Evolutionary conservation across 768 basidiomycete genomes (phyloP), one percentile per base, ranked within the genome.

Genomic region (Leucocoprinus birnbaumii): DNA sequence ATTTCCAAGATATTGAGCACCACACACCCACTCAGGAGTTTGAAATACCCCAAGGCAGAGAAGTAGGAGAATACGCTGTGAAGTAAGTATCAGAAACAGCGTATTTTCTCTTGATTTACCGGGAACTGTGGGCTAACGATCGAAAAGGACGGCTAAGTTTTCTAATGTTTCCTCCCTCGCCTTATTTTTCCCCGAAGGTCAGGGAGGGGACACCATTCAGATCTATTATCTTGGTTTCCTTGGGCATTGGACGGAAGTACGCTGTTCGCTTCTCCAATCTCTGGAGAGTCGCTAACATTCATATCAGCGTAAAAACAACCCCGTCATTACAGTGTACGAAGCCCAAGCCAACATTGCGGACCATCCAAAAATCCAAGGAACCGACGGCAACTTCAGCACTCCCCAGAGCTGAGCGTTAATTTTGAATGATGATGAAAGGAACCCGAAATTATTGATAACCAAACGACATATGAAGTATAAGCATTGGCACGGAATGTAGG

Each of bases 271-370:
- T 26, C 25, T 48, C 42, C 52, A 43, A 24, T 27, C 46, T 22
- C 48, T 22, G 16, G 38, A 34, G 16, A 27, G 22, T 55, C 22
- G 43, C 24, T 59, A 42, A 48, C 52, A n/a, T 19, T 49, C 40
- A 18, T 18, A 51, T 13, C 62, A 95, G 91, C 80, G 87, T 41
- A 93, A 89, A 63, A 74, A 74, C 48, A 82, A 86, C 57, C 91
- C 94, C 1, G 79, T 91, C 37, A 80, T 95, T 53, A 87, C 92
- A 0, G 84, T 96, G 11, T 97, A 96, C 62, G 94, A 97, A 68
- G 72, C 89, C 0, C 87, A 89, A 59, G 89, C 94, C 8, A 94
- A 93, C 60, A 73, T 89, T 26, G 89, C 91, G 1, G 94, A 96
- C 66, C 94, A 96, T 61, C 78, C 84, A 57, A 93, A 91, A 71